Base-by-base conservation (phyloP, 371 early-diverging fungal genomes). In the Mucor circinelloides region DNA sequence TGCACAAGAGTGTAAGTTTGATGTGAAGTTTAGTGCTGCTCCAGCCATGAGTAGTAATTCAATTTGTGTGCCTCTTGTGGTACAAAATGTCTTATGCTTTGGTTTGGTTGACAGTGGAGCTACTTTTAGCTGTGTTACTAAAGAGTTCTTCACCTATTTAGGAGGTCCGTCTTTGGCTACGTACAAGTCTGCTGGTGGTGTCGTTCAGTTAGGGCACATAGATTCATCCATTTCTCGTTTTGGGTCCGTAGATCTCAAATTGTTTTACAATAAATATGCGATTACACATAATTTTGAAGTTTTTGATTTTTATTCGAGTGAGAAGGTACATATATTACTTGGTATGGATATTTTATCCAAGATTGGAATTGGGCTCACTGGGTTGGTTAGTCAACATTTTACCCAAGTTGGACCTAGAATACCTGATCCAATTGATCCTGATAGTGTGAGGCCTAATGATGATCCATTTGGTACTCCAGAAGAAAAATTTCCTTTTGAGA, bases 221-320 rank as follows among this genome's bases (percentile, higher is more conserved):
- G 2, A 38, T 17, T 7, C 23, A 23, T 6, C 13, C 2, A 8
- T 21, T 17, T 6, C 27, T 32, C 25, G 58, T n/a, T 2, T 31
- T 10, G 65, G 65, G 0, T 8, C 2, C 3, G 6, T 17, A 42
- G 21, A 19, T n/a, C 13, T 65, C 3, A 58, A 65, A 23, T 5
- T 65, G 21, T 32, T 46, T 32, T 58, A 65, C 17, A 65, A 65
- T 65, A 65, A 65, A 30, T 58, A 42, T 30, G 12, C 32, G 8
- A n/a, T 25, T n/a, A 46, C 2, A n/a, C 48, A 65, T 65, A 48
- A 25, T 6, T 65, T 65, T 48, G 65, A 65, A 58, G 31, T 65
- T 10, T 65, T 65, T 58, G 58, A 65, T 9, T 30, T 48, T 25
- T 63, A 36, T 63, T 32, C 54, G 2, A 58, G 48, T 27, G 17